Conservation (phyloP, 139 green algal genomes). For the Tetratostichococcus sp. region DNA sequence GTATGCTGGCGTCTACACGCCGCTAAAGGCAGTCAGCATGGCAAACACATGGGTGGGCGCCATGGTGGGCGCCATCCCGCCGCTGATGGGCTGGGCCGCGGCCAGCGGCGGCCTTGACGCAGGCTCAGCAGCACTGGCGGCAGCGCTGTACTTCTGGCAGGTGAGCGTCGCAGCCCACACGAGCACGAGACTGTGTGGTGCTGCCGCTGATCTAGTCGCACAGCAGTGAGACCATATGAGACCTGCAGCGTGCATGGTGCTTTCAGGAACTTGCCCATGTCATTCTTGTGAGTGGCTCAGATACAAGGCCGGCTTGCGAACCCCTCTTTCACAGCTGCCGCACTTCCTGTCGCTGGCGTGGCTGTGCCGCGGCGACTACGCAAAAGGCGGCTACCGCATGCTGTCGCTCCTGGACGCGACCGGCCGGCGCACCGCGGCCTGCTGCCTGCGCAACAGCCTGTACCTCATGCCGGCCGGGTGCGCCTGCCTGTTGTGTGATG, state of each 20-base stretch:
- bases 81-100: conserved; percentile 95
- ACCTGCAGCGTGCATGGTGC: too few species aligned
- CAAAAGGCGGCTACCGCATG: conserved; percentile 83
- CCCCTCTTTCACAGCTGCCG: conserved; percentile 88
- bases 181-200: too few species aligned
- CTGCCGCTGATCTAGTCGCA: too few species aligned
- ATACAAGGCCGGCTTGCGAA: too few species aligned
- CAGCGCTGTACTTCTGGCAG: conserved; percentile 93
- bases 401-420: conserved; percentile 78
- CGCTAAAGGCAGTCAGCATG: conserved; percentile 86
- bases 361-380: conserved; percentile 90
- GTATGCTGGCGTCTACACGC: conserved; percentile 95
- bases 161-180: not conserved
- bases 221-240: too few species aligned
- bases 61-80: conserved; percentile 93
- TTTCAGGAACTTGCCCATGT: too few species aligned
- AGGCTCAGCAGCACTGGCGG: conserved; percentile 66
- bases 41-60: conserved; percentile 97
- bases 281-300: too few species aligned
- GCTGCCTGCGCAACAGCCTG: conserved; percentile 81
- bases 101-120: conserved; percentile 48
- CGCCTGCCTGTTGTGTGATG: too few species aligned
- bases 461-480: conserved; percentile 89
- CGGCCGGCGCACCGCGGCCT: conserved; percentile 74
- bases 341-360: conserved; percentile 98